phyloP scores from a whole-genome alignment of 768 basidiomycete species.

The Trametes coccinea region DNA sequence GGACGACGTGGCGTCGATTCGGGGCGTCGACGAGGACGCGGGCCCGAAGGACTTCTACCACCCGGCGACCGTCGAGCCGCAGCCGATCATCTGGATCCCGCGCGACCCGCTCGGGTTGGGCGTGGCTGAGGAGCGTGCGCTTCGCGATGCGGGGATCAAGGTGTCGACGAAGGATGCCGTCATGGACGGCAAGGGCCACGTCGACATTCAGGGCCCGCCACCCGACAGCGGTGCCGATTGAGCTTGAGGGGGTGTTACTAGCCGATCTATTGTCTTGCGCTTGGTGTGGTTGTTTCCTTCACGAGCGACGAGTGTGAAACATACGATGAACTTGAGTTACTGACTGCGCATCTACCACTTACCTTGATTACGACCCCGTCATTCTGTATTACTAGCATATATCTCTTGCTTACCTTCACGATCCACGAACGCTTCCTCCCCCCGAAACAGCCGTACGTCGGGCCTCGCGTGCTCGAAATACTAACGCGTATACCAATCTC shows the following conservation, averaged over 20 bases:
- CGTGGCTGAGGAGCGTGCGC: conserved; percentile 61
- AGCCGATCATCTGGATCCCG: conserved; percentile 85
- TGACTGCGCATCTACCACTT: neutral
- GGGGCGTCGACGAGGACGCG: conserved; percentile 28
- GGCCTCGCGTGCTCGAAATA: no score
- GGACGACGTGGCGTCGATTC: conserved; percentile 5
- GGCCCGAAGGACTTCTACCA: conserved; percentile 76
- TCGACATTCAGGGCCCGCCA: conserved; percentile 51
- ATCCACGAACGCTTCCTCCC: neutral
- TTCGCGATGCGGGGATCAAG: conserved; percentile 51
- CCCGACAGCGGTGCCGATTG: conserved; percentile 33
- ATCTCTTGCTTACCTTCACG: no score
- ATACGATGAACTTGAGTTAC: neutral
- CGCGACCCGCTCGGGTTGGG: conserved; percentile 66
- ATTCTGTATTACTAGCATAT: neutral
- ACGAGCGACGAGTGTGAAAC: neutral
- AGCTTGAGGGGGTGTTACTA: no score
- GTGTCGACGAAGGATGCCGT: conserved; percentile 49
- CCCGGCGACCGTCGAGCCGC: conserved; percentile 73
- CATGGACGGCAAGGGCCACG: conserved; percentile 64
- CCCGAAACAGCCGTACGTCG: neutral
- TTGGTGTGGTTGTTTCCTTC: no score
- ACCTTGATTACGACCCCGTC: neutral
- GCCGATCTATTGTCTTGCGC: no score
- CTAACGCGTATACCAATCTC: neutral